phyloP scores from a whole-genome alignment of 1,284 basidiomycete genomes.

The Clitocybe nebularis region DNA sequence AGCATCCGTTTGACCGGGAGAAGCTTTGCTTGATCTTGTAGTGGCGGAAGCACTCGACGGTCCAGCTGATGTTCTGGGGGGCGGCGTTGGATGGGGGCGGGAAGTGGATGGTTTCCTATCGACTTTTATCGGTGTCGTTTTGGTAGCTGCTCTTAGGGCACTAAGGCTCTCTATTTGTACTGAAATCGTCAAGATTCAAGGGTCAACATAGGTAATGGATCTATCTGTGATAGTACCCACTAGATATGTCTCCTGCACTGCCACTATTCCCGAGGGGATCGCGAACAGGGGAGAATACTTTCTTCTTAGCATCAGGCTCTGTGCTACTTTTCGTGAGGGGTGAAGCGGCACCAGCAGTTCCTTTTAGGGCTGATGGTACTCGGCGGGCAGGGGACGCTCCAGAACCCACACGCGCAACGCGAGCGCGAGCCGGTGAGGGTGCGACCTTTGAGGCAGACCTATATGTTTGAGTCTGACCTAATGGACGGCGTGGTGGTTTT shows the following conservation, averaged over 20 bases:
- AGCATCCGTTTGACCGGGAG: slow-evolving; percentile 11
- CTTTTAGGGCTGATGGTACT: slow-evolving; percentile 17
- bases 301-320: slow-evolving; percentile 19
- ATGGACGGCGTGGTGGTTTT: slow-evolving; percentile 16
- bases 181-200: slow-evolving; percentile 4
- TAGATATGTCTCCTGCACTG: slow-evolving; percentile 25
- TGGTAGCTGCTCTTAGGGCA: slow-evolving; percentile 10
- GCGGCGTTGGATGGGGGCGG: slow-evolving; percentile 6
- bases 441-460: slow-evolving; percentile 17
- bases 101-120: slow-evolving; percentile 9
- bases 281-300: slow-evolving; percentile 37
- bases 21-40: background rate
- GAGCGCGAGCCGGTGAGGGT: slow-evolving; percentile 22
- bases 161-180: slow-evolving; percentile 23
- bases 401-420: slow-evolving; percentile 12
- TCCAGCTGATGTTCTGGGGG: slow-evolving; percentile 9
- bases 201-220: background rate
- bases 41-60: slow-evolving; percentile 3
- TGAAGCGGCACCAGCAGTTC: slow-evolving; percentile 7
- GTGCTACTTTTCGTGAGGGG: slow-evolving; percentile 12
- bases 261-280: slow-evolving; percentile 40
- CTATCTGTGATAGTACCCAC: slow-evolving; percentile 14
- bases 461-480: slow-evolving; percentile 6
- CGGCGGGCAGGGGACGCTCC: slow-evolving; percentile 20
- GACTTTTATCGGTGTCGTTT: slow-evolving; percentile 15